Percentiles rank a stretch among this genome's conserved stretches.
These are phyloP conservation scores for Neofusicoccum umdonicola DNA, from an alignment of 2,329 filamentous ascomycete species.

Conservation along the genomic window DNA sequence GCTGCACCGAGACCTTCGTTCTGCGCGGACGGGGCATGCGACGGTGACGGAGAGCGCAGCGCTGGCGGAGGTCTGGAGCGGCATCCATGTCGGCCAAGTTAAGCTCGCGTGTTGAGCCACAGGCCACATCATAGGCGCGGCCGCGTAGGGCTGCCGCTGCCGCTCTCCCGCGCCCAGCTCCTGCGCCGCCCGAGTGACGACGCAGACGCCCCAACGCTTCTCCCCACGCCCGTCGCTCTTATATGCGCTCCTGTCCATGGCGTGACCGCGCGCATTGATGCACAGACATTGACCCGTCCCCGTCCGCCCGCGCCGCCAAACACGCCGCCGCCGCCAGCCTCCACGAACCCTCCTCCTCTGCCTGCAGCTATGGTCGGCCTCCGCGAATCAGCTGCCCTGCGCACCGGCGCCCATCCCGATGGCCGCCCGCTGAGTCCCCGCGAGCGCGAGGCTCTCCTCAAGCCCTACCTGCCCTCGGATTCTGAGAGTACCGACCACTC, in stretches of 20 bases:
- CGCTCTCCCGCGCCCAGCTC: constrained; percentile 2
- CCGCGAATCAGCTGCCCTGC: constrained; percentile 34
- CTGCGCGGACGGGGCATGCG: constrained; percentile 11
- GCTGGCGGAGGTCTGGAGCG: neutral
- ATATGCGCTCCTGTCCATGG: neutral
- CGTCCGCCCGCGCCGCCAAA: neutral
- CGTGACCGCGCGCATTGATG: neutral
- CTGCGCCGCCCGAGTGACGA: constrained; percentile 1
- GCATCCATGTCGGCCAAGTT: constrained; percentile 4
- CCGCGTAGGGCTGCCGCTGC: constrained; percentile 3
- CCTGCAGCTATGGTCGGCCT: constrained; percentile 23
- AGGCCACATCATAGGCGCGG: constrained; percentile 2
- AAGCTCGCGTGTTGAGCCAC: constrained; percentile 13
- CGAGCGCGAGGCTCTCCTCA: constrained; percentile 53
- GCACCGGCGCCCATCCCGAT: constrained; percentile 33
- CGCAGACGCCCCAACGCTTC: constrained; percentile 8
- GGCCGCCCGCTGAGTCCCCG: constrained; percentile 41
- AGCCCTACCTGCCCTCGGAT: constrained; percentile 52
- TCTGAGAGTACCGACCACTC: neutral
- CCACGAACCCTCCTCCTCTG: neutral
- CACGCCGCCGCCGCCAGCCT: neutral
- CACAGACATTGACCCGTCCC: neutral
- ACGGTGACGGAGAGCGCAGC: neutral
- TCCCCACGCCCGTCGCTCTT: neutral
- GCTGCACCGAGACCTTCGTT: constrained; percentile 13